Percentiles rank a stretch among this genome's conserved stretches.
Conservation (phyloP, 208 protist species). For the Tetramitus jugosus region DNA sequence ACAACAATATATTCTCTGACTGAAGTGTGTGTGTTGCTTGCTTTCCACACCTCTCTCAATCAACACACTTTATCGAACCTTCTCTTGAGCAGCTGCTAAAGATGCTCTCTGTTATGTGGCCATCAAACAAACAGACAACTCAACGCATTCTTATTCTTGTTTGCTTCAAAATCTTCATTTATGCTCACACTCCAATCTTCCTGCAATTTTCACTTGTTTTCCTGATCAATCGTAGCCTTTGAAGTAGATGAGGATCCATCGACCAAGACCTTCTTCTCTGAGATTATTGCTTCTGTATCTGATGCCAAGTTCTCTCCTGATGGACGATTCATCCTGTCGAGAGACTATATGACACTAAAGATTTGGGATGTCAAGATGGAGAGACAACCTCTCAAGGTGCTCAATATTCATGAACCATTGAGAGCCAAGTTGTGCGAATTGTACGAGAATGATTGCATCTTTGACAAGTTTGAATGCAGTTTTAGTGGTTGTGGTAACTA, state of each 20-base stretch:
- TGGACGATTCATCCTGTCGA: slow-evolving; percentile 62
- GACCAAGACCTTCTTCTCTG: slow-evolving; percentile 69
- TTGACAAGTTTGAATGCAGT: slow-evolving; percentile 79
- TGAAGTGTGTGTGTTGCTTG: too few relatives aligned
- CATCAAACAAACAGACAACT: too few relatives aligned
- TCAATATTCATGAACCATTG: slow-evolving; percentile 69
- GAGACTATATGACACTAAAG: slow-evolving; percentile 73
- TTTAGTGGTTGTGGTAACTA: slow-evolving; percentile 45
- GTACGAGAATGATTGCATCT: slow-evolving; percentile 80
- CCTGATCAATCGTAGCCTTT: slow-evolving; percentile 38
- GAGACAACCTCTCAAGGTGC: slow-evolving; percentile 50
- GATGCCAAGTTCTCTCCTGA: slow-evolving; percentile 66
- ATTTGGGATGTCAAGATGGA: slow-evolving; percentile 71
- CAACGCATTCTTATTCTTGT: too few relatives aligned
- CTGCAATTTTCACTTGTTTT: background rate
- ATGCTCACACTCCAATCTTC: background rate
- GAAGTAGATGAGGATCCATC: slow-evolving; percentile 56
- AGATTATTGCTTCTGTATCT: slow-evolving; percentile 69
- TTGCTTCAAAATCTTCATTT: too few relatives aligned
- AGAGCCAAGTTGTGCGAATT: slow-evolving; percentile 64
- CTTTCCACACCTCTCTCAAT: too few relatives aligned
- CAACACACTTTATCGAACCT: too few relatives aligned
- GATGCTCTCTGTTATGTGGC: too few relatives aligned
- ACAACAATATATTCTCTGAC: too few relatives aligned
- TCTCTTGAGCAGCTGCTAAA: too few relatives aligned